Conservation (phyloP, 768 basidiomycete species). For the Amanita inopinata region DNA sequence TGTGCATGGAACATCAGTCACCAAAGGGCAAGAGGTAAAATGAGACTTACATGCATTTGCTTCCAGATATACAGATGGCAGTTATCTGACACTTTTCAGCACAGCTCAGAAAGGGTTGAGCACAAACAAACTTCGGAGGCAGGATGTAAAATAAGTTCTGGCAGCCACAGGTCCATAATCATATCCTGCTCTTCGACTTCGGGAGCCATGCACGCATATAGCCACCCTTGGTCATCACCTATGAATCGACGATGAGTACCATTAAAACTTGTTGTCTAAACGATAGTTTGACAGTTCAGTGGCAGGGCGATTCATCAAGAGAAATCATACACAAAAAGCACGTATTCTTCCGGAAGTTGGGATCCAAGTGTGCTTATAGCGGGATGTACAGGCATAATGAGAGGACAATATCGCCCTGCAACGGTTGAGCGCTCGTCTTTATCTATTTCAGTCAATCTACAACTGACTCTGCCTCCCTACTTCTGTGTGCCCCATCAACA, state of each 20-base stretch:
- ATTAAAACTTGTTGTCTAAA: slow-evolving; percentile 6
- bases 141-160: slow-evolving; percentile 33
- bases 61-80: slow-evolving; percentile 38
- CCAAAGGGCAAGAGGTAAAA: not conserved
- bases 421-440: not conserved
- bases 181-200: slow-evolving; percentile 10
- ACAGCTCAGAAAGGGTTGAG: slow-evolving; percentile 9
- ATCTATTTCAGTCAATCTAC: not conserved
- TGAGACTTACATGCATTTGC: slow-evolving; percentile 37
- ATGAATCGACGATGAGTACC: slow-evolving; percentile 24
- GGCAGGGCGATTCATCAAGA: not conserved
- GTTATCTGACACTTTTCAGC: slow-evolving; percentile 29
- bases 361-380: slow-evolving; percentile 17
- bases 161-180: slow-evolving; percentile 23
- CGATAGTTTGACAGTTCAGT: not conserved
- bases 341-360: slow-evolving; percentile 31
- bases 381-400: slow-evolving; percentile 30
- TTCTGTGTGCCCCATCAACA: not conserved
- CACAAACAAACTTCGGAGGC: slow-evolving; percentile 23
- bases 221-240: slow-evolving; percentile 47
- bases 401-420: slow-evolving; percentile 30
- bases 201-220: slow-evolving; percentile 25
- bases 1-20: slow-evolving; percentile 8
- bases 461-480: slow-evolving; percentile 4
- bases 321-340: slow-evolving; percentile 35